Evolutionary conservation across 2,329 filamentous ascomycete species (phyloP).

Genomic region (Sordariomycetes sp.): DNA sequence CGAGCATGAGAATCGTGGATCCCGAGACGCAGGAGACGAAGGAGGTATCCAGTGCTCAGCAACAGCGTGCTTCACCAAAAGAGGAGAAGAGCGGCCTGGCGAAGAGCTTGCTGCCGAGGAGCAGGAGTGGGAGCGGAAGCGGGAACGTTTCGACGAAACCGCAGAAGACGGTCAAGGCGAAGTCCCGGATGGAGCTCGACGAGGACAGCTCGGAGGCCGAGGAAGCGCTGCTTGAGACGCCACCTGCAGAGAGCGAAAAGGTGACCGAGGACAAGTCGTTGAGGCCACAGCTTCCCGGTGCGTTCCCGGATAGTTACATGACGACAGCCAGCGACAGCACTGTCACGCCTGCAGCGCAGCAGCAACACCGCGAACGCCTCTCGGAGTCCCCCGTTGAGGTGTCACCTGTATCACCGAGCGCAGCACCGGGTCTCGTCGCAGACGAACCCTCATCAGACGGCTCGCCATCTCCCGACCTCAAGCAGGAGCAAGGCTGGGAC

Average conservation of each 20-base stretch:
- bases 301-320: constrained; percentile 31
- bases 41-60: constrained; percentile 22
- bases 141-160: constrained; percentile 25
- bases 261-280: constrained; percentile 9
- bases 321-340: constrained; percentile 23
- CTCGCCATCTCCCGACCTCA: constrained; percentile 52
- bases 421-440: constrained; percentile 27
- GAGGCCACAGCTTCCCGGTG: constrained; percentile 26
- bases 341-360: constrained; percentile 13
- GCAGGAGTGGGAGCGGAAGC: constrained; percentile 9
- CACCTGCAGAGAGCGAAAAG: not conserved
- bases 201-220: constrained; percentile 52
- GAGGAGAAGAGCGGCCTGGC: constrained; percentile 15
- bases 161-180: constrained; percentile 38
- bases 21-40: constrained; percentile 34
- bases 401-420: constrained; percentile 36
- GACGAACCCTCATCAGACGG: constrained; percentile 39
- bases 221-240: constrained; percentile 17
- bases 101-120: constrained; percentile 12
- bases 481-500: constrained; percentile 60
- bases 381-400: constrained; percentile 63
- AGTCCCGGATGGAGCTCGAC: constrained; percentile 57
- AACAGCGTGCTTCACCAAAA: constrained; percentile 11
- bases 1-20: constrained; percentile 51
- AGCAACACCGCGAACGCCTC: constrained; percentile 31